A percentile compares a stretch with the other conserved stretches of the same genome.
These are phyloP conservation scores for Jamesozyma spencerorum DNA, from an alignment of 805 yeast genomes.

Conservation along the genomic window DNA sequence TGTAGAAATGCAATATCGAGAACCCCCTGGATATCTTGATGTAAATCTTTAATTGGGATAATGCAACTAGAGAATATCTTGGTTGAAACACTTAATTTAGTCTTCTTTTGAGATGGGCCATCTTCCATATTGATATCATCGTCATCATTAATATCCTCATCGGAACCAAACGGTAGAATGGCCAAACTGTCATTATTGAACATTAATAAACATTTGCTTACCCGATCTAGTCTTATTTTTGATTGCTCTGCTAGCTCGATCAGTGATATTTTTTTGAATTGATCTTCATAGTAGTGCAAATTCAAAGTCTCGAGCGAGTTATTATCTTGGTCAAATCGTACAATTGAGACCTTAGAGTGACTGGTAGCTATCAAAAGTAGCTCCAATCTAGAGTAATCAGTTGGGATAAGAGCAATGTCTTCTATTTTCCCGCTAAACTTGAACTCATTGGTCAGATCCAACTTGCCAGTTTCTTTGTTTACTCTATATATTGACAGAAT, in stretches of 20 bases:
- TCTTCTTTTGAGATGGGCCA: conserved; percentile 6
- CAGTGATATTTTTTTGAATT: conserved; percentile 42
- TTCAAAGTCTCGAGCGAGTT: conserved; percentile 61
- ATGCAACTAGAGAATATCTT: conserved; percentile 40
- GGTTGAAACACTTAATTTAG: conserved; percentile 5
- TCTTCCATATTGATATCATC: conserved; percentile 21
- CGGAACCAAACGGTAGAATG: conserved; percentile 46
- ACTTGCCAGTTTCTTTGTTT: conserved; percentile 13
- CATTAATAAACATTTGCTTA: conserved; percentile 43
- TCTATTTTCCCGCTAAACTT: conserved; percentile 62
- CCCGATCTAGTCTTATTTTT: conserved; percentile 53
- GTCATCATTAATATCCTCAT: conserved; percentile 33
- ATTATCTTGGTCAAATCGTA: conserved; percentile 55
- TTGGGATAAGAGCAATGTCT: conserved; percentile 43
- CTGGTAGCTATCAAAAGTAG: conserved; percentile 58
- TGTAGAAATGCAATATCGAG: conserved; percentile 63
- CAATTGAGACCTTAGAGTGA: conserved; percentile 66
- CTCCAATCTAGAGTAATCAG: conserved; percentile 42
- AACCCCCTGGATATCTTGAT: conserved; percentile 49
- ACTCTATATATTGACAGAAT: conserved; percentile 35
- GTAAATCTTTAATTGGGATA: conserved; percentile 47
- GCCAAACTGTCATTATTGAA: conserved; percentile 62
- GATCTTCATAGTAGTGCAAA: conserved; percentile 77
- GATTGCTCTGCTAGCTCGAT: conserved; percentile 30
- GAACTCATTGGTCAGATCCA: conserved; percentile 49